These are phyloP conservation scores for Articulospora tetracladia DNA, from an alignment of 495 filamentous ascomycete genomes.

Conservation along the genomic window DNA sequence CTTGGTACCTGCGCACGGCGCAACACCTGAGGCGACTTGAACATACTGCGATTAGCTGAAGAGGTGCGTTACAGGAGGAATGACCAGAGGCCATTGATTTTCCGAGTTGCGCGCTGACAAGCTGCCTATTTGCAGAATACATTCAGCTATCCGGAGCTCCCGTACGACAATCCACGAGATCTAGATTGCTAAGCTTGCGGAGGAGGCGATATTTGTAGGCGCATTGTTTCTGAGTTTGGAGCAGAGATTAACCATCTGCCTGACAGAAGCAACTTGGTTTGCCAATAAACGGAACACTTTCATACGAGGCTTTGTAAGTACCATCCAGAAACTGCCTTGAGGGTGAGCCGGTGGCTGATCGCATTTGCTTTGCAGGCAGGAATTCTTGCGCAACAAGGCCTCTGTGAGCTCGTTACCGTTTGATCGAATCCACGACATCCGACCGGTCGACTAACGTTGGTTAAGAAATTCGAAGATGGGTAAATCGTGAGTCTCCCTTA, in stretches of 20 bases:
- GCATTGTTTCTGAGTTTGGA: background rate
- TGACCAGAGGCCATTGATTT: background rate
- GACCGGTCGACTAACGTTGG: background rate
- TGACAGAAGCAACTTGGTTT: background rate
- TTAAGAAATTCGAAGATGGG: conserved; percentile 19
- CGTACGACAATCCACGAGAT: background rate
- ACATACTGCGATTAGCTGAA: background rate
- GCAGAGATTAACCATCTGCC: background rate
- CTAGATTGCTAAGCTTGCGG: background rate
- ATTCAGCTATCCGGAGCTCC: background rate
- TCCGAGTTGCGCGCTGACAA: background rate
- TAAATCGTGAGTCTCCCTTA: conserved; percentile 20
- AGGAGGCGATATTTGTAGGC: background rate
- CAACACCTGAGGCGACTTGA: background rate
- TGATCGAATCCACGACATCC: background rate
- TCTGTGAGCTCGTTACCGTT: background rate
- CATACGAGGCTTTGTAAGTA: background rate
- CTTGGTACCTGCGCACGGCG: background rate
- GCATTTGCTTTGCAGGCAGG: background rate
- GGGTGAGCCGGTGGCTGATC: background rate
- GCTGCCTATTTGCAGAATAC: background rate
- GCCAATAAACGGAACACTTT: background rate
- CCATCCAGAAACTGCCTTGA: background rate
- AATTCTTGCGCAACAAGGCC: background rate
- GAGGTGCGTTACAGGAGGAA: background rate